Evolutionary conservation across 139 green algal species (phyloP).

Genomic region (Chlamydomonas applanata): DNA sequence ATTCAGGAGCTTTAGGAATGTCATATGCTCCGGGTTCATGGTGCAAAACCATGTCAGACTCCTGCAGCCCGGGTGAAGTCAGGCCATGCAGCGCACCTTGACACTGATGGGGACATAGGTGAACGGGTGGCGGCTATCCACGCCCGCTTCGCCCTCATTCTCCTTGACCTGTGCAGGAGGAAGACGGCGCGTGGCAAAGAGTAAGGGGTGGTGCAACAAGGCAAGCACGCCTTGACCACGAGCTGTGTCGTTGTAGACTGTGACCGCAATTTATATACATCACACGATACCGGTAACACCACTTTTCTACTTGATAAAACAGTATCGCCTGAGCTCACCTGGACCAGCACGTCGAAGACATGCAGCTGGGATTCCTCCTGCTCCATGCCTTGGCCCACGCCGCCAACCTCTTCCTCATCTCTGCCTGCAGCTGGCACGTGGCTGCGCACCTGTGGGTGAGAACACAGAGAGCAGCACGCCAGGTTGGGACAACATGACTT

Average conservation of each 20-base stretch:
- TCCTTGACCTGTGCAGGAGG: too few relatives aligned
- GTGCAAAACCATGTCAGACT: too few relatives aligned
- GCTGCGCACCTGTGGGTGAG: not conserved
- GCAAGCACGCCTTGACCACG: too few relatives aligned
- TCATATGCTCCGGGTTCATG: too few relatives aligned
- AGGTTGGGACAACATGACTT: not conserved
- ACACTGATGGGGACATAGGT: not conserved
- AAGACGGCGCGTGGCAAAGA: too few relatives aligned
- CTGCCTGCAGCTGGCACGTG: not conserved
- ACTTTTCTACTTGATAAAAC: not conserved
- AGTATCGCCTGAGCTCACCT: not conserved
- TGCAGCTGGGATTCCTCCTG: conserved; percentile 2
- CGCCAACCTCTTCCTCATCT: not conserved
- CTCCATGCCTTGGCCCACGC: not conserved
- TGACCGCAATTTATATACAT: not conserved
- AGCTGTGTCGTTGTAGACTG: too few relatives aligned
- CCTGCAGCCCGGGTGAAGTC: not conserved
- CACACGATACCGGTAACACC: conserved; percentile 5
- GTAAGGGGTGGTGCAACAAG: too few relatives aligned
- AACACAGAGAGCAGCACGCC: not conserved
- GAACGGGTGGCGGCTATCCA: too few relatives aligned
- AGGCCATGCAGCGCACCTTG: not conserved
- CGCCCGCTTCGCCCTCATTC: too few relatives aligned
- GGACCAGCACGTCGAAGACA: conserved; percentile 12
- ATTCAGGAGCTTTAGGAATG: too few relatives aligned